Conservation (phyloP, 2,329 filamentous ascomycete genomes). For the Ophiocordyceps camponoti-rufipedis region DNA sequence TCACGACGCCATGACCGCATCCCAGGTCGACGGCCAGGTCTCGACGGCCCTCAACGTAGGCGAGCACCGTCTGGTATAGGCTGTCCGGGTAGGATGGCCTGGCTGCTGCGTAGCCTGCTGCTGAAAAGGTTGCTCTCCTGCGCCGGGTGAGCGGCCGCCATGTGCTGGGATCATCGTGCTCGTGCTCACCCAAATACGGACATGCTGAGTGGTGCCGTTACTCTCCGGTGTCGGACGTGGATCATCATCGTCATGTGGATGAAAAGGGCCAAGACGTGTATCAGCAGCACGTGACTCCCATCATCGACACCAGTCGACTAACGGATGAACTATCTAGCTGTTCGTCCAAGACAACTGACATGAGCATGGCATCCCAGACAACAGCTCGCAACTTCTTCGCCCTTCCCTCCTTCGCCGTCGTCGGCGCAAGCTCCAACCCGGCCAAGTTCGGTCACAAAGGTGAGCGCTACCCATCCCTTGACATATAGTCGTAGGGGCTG, state of each 20-base stretch:
- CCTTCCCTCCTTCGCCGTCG: slow-evolving; percentile 66
- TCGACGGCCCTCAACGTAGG: slow-evolving; percentile 25
- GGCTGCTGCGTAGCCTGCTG: slow-evolving; percentile 39
- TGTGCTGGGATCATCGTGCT: background rate
- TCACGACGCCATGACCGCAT: slow-evolving; percentile 41
- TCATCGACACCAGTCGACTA: too few species aligned
- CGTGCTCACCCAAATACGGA: slow-evolving; percentile 27
- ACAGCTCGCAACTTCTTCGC: slow-evolving; percentile 66
- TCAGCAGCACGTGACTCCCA: too few species aligned
- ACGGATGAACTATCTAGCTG: background rate
- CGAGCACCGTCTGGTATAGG: slow-evolving; percentile 34
- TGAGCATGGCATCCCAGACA: slow-evolving; percentile 45
- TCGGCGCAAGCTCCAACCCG: slow-evolving; percentile 72
- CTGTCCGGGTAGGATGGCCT: slow-evolving; percentile 37
- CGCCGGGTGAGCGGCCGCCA: slow-evolving; percentile 1
- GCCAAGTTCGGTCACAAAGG: slow-evolving; percentile 80
- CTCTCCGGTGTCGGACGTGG: too few species aligned
- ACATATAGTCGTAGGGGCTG: background rate
- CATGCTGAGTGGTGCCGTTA: slow-evolving; percentile 12
- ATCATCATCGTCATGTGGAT: too few species aligned
- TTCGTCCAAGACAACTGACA: background rate
- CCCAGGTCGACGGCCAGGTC: slow-evolving; percentile 37
- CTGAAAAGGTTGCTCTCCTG: slow-evolving; percentile 37
- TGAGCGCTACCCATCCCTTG: slow-evolving; percentile 16
- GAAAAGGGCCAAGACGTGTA: too few species aligned